These are phyloP conservation scores for Recurvomyces mirabilis DNA, from an alignment of 495 filamentous ascomycete species.

Conservation along the genomic window DNA sequence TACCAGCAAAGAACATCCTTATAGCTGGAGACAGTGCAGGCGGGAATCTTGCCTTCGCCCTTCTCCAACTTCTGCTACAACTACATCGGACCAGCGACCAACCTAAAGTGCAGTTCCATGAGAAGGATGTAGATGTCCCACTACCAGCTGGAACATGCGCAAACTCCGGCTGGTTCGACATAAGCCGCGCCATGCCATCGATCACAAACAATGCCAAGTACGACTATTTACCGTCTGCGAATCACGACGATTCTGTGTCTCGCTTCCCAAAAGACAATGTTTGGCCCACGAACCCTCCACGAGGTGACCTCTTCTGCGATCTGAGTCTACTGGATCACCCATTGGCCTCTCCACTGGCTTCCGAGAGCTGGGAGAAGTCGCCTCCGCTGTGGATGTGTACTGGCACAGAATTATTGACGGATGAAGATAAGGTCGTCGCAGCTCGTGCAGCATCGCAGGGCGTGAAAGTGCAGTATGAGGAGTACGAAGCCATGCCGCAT, in stretches of 20 bases:
- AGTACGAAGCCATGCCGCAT: constrained; percentile 86
- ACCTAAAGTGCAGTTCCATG: constrained; percentile 52
- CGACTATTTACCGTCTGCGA: constrained; percentile 59
- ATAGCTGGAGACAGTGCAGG: constrained; percentile 83
- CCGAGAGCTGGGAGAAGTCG: constrained; percentile 49
- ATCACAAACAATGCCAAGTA: constrained; percentile 47
- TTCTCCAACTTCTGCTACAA: constrained; percentile 65
- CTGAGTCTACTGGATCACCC: constrained; percentile 58
- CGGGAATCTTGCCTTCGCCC: constrained; percentile 59
- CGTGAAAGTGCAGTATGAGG: constrained; percentile 54
- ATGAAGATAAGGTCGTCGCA: constrained; percentile 57
- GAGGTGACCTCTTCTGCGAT: constrained; percentile 57
- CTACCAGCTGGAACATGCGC: constrained; percentile 60
- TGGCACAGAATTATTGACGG: constrained; percentile 71
- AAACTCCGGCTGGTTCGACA: constrained; percentile 66
- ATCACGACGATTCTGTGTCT: constrained; percentile 24
- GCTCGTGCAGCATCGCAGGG: constrained; percentile 47
- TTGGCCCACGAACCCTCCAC: constrained; percentile 65
- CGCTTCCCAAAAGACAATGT: constrained; percentile 48
- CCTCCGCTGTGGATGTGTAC: constrained; percentile 62
- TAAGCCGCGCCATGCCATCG: constrained; percentile 64
- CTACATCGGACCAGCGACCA: constrained; percentile 40
- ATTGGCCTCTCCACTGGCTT: constrained; percentile 58
- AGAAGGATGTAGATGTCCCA: constrained; percentile 44
- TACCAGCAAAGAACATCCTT: constrained; percentile 60